These are phyloP conservation scores for Zopfochytrium polystomum DNA, from an alignment of 371 early-diverging fungal genomes.

Conservation along the genomic window DNA sequence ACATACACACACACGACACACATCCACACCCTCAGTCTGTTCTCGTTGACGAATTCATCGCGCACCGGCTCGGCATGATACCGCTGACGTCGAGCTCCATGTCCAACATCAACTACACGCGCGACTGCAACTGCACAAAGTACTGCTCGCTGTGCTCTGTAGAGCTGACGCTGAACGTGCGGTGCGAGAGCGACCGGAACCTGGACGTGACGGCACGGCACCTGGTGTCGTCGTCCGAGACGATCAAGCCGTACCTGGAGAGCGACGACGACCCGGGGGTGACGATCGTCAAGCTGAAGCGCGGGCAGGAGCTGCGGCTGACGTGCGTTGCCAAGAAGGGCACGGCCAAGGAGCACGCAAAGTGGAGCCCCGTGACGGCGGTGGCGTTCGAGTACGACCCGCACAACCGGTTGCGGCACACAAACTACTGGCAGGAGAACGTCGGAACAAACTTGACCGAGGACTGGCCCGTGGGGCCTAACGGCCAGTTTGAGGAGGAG, in stretches of 20 bases:
- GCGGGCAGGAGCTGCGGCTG: constrained; percentile 88
- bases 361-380: constrained; percentile 96
- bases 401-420: constrained; percentile 89
- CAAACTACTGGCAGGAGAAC: constrained; percentile 91
- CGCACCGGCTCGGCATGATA: constrained; percentile 97
- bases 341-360: constrained; percentile 96
- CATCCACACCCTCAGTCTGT: constrained; percentile 63
- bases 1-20: no score
- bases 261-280: constrained; percentile 76
- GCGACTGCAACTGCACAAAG: constrained; percentile 88
- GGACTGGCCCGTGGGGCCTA: constrained; percentile 87
- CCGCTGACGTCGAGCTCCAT: constrained; percentile 78
- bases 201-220: constrained; percentile 81
- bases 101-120: constrained; percentile 77
- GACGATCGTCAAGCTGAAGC: constrained; percentile 85
- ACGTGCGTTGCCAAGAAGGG: constrained; percentile 68
- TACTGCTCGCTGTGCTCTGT: constrained; percentile 92
- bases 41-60: constrained; percentile 97
- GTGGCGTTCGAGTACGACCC: constrained; percentile 97
- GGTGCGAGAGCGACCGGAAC: constrained; percentile 73
- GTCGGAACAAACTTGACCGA: constrained; percentile 50
- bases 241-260: constrained; percentile 72
- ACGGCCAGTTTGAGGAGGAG: constrained; percentile 67
- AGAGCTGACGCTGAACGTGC: constrained; percentile 78
- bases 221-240: constrained; percentile 71